Base-by-base conservation (phyloP, 2,329 filamentous ascomycete genomes). In the Microdochium bolleyi region DNA sequence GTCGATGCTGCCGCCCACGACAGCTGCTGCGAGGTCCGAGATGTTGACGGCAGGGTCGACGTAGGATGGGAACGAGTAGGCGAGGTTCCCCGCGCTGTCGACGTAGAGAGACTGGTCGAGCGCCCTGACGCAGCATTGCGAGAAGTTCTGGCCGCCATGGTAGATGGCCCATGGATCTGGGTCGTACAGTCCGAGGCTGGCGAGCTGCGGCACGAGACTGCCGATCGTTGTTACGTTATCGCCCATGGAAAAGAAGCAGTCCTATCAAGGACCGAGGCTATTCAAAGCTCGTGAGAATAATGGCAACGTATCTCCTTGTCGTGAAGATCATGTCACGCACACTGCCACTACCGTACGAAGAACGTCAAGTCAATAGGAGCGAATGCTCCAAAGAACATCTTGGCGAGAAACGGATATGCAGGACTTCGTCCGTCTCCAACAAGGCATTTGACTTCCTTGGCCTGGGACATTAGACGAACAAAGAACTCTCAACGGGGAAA, bases 121-220 rank as follows among this genome's bases (percentile, higher is more conserved):
- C 1, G 64, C 64, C 2, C 59, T 22, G n/a, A 64, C 54, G 46
- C 63, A 65, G 57, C 64, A 65, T 50, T 65, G 62, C 24, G 61
- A 60, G 52, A 63, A 65, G 56, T 63, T 61, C 51, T 65, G 64
- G 0, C 63, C 62, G 13, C 63, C 63, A 14, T 61, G 54, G 2
- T 34, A 25, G 14, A 56, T 37, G 3, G 48, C 14, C 24, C 3
- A 25, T 19, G 60, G 53, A 10, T 30, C 44, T n/a, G 60, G 60
- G 10, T 55, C 55, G 44, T 52, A 34, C 16, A 41, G 49, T 7
- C 53, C 27, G 44, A 66, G 51, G 48, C 55, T 57, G 41, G 57
- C 57, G 5, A 65, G 59, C 30, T 62, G 61, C 24, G 64, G 61
- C 22, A 66, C 56, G 24, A 58, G 52, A 37, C 57, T 55, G 8